These are phyloP conservation scores for Alopecurus myosuroides DNA, from an alignment of 176 grass and related monocot species.

Conservation along the genomic window DNA sequence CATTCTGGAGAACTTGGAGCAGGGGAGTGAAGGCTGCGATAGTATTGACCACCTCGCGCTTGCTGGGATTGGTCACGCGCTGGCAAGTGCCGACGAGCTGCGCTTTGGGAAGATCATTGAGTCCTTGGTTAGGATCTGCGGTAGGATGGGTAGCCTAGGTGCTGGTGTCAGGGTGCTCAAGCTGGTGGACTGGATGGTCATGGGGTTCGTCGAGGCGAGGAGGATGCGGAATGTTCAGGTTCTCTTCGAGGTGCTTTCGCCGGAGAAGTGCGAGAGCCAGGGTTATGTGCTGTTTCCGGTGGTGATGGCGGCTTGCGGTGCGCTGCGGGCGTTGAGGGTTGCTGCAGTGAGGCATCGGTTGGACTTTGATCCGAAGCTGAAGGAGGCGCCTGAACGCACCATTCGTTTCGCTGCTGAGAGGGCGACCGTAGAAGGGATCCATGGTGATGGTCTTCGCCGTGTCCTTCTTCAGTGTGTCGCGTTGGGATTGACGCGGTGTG, in stretches of 20 bases:
- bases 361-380: slow-evolving; percentile 50
- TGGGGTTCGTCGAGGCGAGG: slow-evolving; percentile 47
- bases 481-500: slow-evolving; percentile 57
- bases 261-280: slow-evolving; percentile 23
- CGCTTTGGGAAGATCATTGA: slow-evolving; percentile 27
- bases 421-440: slow-evolving; percentile 23
- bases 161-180: slow-evolving; percentile 58
- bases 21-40: background rate
- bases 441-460: background rate
- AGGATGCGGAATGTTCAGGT: slow-evolving; percentile 47
- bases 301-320: slow-evolving; percentile 58
- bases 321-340: slow-evolving; percentile 42
- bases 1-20: slow-evolving; percentile 24
- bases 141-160: background rate
- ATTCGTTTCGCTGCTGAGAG: slow-evolving; percentile 50
- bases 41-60: slow-evolving; percentile 38
- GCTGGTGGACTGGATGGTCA: slow-evolving; percentile 71
- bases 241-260: slow-evolving; percentile 38
- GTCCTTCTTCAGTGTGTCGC: slow-evolving; percentile 67
- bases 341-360: slow-evolving; percentile 52
- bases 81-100: slow-evolving; percentile 33
- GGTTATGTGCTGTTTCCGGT: slow-evolving; percentile 36
- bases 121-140: slow-evolving; percentile 48
- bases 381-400: slow-evolving; percentile 47
- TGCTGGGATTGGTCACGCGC: slow-evolving; percentile 54